Conservation (phyloP, 1,284 basidiomycete genomes). For the Sporisorium sorghi region DNA sequence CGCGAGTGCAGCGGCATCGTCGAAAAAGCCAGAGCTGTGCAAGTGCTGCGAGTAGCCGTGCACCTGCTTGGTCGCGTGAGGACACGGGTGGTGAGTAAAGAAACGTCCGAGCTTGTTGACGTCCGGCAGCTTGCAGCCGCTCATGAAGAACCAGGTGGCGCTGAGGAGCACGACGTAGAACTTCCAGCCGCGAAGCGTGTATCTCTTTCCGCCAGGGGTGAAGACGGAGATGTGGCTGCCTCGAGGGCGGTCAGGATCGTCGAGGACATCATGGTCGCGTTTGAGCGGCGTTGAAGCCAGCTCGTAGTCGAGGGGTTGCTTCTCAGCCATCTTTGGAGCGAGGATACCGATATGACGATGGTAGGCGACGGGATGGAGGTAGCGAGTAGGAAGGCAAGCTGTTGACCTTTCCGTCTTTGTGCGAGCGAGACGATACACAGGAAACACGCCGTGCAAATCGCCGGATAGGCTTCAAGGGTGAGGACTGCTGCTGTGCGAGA, state of each 20-base stretch:
- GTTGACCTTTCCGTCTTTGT: not conserved
- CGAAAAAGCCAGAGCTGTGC: conserved; percentile 9
- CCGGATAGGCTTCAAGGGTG: conserved; percentile 3
- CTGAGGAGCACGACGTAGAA: not conserved
- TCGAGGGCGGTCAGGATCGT: not conserved
- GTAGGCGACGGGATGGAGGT: not conserved
- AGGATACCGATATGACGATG: not conserved
- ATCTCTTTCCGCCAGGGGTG: not conserved
- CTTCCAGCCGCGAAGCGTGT: conserved; percentile 6
- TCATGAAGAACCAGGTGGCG: not conserved
- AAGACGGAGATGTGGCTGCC: not conserved
- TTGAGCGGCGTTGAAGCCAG: conserved; percentile 20
- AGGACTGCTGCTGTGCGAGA: not conserved
- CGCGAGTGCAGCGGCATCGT: not conserved
- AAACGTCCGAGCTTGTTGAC: not conserved
- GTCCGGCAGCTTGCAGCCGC: not conserved
- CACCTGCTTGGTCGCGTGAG: conserved; percentile 5
- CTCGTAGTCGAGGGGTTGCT: conserved; percentile 11
- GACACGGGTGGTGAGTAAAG: conserved; percentile 5
- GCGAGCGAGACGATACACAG: not conserved
- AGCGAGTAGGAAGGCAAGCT: not conserved
- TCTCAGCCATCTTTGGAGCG: conserved; percentile 11
- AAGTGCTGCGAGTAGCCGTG: conserved; percentile 27
- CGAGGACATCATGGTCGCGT: conserved; percentile 8
- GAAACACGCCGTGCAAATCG: conserved; percentile 2